Conservation (phyloP, 805 yeast genomes). For the Gaillardinia entomophila region DNA sequence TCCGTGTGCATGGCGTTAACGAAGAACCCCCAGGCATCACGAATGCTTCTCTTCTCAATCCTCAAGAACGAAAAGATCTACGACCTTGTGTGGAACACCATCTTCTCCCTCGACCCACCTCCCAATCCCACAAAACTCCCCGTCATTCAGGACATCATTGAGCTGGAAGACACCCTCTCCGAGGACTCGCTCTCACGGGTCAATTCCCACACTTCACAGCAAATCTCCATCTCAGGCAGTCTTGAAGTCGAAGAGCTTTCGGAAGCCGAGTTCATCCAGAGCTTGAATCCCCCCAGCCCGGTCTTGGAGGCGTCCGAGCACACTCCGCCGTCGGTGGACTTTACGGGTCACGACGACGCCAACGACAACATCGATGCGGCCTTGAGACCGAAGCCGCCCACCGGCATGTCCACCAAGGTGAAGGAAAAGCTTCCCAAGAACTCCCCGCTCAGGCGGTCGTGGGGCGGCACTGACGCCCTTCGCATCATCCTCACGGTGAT, state of each 20-base stretch:
- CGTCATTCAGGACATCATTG: conserved; percentile 5
- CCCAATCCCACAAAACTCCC: conserved; percentile 7
- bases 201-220: conserved; percentile 6
- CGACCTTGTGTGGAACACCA: conserved; percentile 27
- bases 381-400: conserved; percentile 46
- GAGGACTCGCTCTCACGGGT: conserved; percentile 1
- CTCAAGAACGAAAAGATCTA: conserved; percentile 35
- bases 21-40: conserved; percentile 46
- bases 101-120: conserved; percentile 20
- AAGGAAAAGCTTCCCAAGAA: conserved; percentile 48
- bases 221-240: conserved; percentile 3
- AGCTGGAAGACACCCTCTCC: conserved; percentile 2
- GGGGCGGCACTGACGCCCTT: conserved; percentile 55
- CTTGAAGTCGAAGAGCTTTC: conserved; percentile 2
- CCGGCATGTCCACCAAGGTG: conserved; percentile 57
- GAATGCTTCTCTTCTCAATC: conserved; percentile 49
- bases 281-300: conserved; percentile 1
- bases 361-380: conserved; percentile 30
- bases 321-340: no score
- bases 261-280: conserved; percentile 5
- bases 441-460: conserved; percentile 42
- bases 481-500: conserved; percentile 33
- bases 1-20: conserved; percentile 48
- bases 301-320: not conserved
- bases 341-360: conserved; percentile 1